Conservation (phyloP, 73 alveolate species). For the Symbiodinium pilosum region DNA sequence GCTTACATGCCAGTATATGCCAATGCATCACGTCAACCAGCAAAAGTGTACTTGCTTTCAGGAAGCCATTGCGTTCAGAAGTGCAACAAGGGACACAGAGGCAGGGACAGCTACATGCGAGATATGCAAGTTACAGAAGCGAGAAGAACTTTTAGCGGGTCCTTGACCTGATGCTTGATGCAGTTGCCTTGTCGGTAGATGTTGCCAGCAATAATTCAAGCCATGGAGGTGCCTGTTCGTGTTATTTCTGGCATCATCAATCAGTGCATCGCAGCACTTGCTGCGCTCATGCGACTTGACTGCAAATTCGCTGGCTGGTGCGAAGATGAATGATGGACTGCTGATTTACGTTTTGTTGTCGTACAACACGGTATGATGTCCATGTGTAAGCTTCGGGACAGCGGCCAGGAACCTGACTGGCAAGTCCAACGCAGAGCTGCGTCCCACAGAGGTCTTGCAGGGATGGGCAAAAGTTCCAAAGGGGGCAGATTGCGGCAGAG, state of each 20-base stretch:
- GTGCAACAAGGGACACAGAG: neutral
- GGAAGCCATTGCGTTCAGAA: neutral
- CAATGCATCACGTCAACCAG: neutral
- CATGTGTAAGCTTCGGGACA: no score
- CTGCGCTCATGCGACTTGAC: conserved; percentile 42
- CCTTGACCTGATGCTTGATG: no score
- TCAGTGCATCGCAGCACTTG: conserved; percentile 73
- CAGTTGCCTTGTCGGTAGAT: no score
- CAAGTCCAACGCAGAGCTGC: neutral
- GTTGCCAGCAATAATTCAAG: neutral
- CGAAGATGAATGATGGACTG: no score
- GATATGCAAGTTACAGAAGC: neutral
- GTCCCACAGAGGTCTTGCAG: neutral
- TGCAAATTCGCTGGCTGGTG: no score
- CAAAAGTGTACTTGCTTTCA: neutral
- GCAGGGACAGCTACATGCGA: neutral
- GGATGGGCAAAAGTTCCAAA: neutral
- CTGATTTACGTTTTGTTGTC: no score
- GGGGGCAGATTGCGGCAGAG: neutral
- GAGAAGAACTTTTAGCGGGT: no score
- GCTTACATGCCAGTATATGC: no score
- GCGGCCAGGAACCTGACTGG: neutral
- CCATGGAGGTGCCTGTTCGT: conserved; percentile 64
- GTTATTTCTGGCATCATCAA: conserved; percentile 57
- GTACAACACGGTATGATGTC: no score